A percentile compares a stretch with the other conserved stretches of the same genome.
Evolutionary conservation across 2,329 filamentous ascomycete genomes (phyloP).

Genomic region (Paracamarosporium sp.): DNA sequence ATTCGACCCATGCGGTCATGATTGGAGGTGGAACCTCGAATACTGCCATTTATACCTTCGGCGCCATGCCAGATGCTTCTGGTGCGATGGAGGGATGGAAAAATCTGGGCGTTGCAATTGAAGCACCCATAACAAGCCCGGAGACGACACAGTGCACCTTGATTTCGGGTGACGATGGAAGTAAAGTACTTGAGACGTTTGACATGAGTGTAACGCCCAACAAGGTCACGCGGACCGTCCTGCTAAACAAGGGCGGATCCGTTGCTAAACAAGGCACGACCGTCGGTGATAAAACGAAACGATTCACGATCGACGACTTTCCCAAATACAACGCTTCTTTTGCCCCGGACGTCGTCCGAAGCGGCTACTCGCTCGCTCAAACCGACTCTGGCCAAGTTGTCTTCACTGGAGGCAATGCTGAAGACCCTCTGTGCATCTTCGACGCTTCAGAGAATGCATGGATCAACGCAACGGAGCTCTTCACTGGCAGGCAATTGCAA

Average conservation of each 20-base stretch:
- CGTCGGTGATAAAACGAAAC: constrained; percentile 55
- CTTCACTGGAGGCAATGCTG: constrained; percentile 72
- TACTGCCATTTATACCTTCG: constrained; percentile 75
- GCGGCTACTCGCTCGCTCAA: constrained; percentile 75
- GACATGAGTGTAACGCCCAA: constrained; percentile 79
- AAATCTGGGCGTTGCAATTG: constrained; percentile 69
- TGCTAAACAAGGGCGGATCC: constrained; percentile 67
- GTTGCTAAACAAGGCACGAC: constrained; percentile 56
- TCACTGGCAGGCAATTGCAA: constrained; percentile 56
- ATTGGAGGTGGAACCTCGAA: constrained; percentile 69
- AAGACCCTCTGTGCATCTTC: constrained; percentile 78
- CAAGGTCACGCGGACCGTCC: constrained; percentile 71
- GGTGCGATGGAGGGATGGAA: constrained; percentile 63
- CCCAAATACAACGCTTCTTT: constrained; percentile 78
- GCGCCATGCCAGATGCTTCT: constrained; percentile 43
- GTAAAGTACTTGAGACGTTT: constrained; percentile 80
- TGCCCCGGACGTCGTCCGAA: constrained; percentile 70
- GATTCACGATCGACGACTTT: constrained; percentile 70
- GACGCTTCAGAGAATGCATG: constrained; percentile 77
- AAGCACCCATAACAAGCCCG: constrained; percentile 65
- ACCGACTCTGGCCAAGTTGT: constrained; percentile 72
- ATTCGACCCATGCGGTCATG: constrained; percentile 72
- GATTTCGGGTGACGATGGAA: constrained; percentile 75
- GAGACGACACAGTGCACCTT: constrained; percentile 68
- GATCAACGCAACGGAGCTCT: constrained; percentile 72